A percentile compares a stretch with the other conserved stretches of the same genome.
phyloP scores from a whole-genome alignment of 1,139 yeast genomes.

The Blastobotrys elegans region DNA sequence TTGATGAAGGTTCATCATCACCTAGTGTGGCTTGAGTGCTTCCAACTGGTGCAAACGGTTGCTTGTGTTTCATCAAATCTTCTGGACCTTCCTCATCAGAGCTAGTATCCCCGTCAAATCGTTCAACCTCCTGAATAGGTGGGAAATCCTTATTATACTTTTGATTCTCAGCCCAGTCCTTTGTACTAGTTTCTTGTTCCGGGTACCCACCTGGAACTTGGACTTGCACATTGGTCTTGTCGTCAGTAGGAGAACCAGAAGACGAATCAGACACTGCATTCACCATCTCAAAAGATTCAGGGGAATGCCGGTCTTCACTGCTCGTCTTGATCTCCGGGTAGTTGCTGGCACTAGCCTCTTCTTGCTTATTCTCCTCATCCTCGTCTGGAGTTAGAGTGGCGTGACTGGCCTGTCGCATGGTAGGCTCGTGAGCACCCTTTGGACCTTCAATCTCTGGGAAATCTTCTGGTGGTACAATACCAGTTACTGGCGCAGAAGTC shows the following conservation, averaged over 20 bases:
- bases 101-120: slow-evolving; percentile 52
- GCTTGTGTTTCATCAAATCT: slow-evolving; percentile 15
- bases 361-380: not conserved
- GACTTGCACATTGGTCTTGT: slow-evolving; percentile 9
- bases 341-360: not conserved
- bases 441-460: slow-evolving; percentile 12
- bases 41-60: not conserved
- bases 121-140: slow-evolving; percentile 61
- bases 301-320: slow-evolving; percentile 35
- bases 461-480: slow-evolving; percentile 29
- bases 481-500: slow-evolving; percentile 31
- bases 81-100: slow-evolving; percentile 40
- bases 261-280: slow-evolving; percentile 25
- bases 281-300: slow-evolving; percentile 37
- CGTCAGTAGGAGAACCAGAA: not conserved
- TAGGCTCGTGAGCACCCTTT: not conserved
- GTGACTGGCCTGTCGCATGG: slow-evolving; percentile 12
- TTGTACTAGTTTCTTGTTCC: slow-evolving; percentile 10
- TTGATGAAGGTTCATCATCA: slow-evolving; percentile 17
- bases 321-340: not conserved
- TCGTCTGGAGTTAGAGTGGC: slow-evolving; percentile 12
- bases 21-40: slow-evolving; percentile 11
- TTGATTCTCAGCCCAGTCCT: slow-evolving; percentile 14
- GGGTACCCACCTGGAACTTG: slow-evolving; percentile 15
- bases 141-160: slow-evolving; percentile 53